phyloP scores from a whole-genome alignment of 495 filamentous ascomycete genomes.

The Hypomontagnella submonticulosa region DNA sequence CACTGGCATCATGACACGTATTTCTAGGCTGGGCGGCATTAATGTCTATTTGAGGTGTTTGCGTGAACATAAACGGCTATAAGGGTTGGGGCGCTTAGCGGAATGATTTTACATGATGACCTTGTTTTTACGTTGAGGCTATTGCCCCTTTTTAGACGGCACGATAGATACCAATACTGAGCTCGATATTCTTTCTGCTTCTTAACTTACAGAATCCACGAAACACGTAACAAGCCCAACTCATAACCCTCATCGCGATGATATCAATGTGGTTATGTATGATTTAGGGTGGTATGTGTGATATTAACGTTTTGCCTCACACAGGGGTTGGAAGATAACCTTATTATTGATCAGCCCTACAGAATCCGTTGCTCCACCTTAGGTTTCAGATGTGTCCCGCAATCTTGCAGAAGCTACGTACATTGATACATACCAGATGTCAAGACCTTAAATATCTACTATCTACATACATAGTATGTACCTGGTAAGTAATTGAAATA shows the following conservation, averaged over 20 bases:
- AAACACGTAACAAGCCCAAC: too few relatives aligned
- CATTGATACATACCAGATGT: neutral
- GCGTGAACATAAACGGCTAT: slow-evolving; percentile 18
- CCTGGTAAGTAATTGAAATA: too few relatives aligned
- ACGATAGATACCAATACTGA: slow-evolving; percentile 50
- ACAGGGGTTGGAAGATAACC: neutral
- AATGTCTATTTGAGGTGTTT: slow-evolving; percentile 19
- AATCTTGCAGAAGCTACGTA: too few relatives aligned
- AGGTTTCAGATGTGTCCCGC: too few relatives aligned
- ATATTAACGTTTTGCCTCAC: slow-evolving; percentile 4
- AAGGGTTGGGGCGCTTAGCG: slow-evolving; percentile 24
- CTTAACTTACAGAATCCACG: neutral
- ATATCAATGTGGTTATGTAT: neutral
- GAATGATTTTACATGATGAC: slow-evolving; percentile 31
- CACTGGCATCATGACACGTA: neutral
- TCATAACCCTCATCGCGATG: neutral
- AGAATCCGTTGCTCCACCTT: neutral
- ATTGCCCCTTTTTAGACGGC: slow-evolving; percentile 43
- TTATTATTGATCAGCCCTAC: neutral
- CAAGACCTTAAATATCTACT: neutral
- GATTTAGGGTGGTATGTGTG: slow-evolving; percentile 4
- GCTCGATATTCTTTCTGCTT: slow-evolving; percentile 23
- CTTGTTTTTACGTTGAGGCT: slow-evolving; percentile 25
- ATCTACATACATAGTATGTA: too few relatives aligned
- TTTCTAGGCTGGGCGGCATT: slow-evolving; percentile 7